These are phyloP conservation scores for Zygoascus sp. DNA, from an alignment of 1,139 yeast genomes.

Conservation along the genomic window DNA sequence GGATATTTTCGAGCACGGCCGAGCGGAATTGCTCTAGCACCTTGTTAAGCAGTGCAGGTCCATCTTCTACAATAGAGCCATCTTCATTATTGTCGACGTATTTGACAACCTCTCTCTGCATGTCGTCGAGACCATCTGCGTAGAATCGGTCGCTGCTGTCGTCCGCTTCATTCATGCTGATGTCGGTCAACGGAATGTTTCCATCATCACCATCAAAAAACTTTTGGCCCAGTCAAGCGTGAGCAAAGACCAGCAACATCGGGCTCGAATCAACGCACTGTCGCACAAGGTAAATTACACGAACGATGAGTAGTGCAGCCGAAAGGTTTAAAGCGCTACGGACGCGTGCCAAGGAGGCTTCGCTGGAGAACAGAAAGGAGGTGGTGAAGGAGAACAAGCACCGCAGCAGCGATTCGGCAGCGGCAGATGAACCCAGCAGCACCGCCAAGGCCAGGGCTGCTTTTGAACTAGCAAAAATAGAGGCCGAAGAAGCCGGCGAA, in stretches of 20 bases:
- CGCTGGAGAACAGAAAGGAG: slow-evolving; percentile 8
- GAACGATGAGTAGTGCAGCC: slow-evolving; percentile 1
- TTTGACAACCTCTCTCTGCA: slow-evolving; percentile 25
- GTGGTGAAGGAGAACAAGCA: slow-evolving; percentile 24
- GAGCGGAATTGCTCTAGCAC: slow-evolving; percentile 27
- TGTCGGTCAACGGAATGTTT: slow-evolving; percentile 2
- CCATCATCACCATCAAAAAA: slow-evolving; percentile 1
- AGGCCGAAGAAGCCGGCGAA: slow-evolving; percentile 39
- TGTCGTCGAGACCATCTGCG: slow-evolving; percentile 28
- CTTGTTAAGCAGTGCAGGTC: slow-evolving; percentile 26
- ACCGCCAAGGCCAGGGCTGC: slow-evolving; percentile 37
- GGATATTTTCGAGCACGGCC: slow-evolving; percentile 30
- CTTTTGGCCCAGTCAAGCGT: too few relatives aligned
- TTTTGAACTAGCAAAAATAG: slow-evolving; percentile 40
- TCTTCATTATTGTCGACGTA: slow-evolving; percentile 23
- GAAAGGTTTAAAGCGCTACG: slow-evolving; percentile 22
- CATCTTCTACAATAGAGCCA: slow-evolving; percentile 16
- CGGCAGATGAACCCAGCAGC: slow-evolving; percentile 33
- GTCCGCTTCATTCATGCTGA: slow-evolving; percentile 15
- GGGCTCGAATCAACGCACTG: too few relatives aligned
- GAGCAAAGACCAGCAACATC: too few relatives aligned
- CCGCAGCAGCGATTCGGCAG: slow-evolving; percentile 37
- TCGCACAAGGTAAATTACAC: too few relatives aligned
- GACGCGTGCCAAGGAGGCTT: slow-evolving; percentile 17
- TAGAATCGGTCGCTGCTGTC: slow-evolving; percentile 31